Conservation (phyloP, 768 basidiomycete species). For the Suillus fuscotomentosus region DNA sequence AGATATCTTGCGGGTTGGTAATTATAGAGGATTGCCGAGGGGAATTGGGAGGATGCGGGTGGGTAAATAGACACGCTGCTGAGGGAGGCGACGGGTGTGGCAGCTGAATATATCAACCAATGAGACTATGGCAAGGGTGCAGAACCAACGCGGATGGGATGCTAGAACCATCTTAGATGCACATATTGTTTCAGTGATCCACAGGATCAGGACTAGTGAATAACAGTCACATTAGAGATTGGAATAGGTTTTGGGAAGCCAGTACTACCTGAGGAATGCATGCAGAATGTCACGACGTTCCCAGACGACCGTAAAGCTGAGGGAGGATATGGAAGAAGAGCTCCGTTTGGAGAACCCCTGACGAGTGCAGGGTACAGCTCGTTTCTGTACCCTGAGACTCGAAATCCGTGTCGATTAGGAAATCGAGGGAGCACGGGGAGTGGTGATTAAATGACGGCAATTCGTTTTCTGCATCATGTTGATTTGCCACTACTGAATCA, state of each 20-base stretch:
- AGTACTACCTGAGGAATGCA: conserved; percentile 52
- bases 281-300: conserved; percentile 30
- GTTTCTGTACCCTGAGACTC: not conserved
- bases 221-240: conserved; percentile 27
- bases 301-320: conserved; percentile 2
- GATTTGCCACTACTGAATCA: conserved; percentile 32
- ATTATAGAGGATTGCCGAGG: conserved; percentile 16
- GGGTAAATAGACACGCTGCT: conserved; percentile 15
- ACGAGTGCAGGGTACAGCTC: conserved; percentile 11
- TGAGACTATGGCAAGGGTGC: conserved; percentile 25
- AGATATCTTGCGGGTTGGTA: conserved; percentile 18
- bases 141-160: conserved; percentile 5
- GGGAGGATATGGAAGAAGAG: conserved; percentile 14
- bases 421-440: conserved; percentile 24
- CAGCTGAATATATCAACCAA: conserved; percentile 19
- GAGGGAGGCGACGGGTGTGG: conserved; percentile 13
- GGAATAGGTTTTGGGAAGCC: conserved; percentile 45
- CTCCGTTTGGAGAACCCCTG: not conserved
- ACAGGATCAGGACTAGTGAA: conserved; percentile 38
- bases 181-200: conserved; percentile 9
- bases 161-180: conserved; percentile 7
- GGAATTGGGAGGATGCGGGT: conserved; percentile 14
- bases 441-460: conserved; percentile 39
- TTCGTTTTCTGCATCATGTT: conserved; percentile 36
- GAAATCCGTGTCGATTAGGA: conserved; percentile 30